These are phyloP conservation scores for Colletotrichum falcatum DNA, from an alignment of 2,329 filamentous ascomycete genomes.

Conservation along the genomic window DNA sequence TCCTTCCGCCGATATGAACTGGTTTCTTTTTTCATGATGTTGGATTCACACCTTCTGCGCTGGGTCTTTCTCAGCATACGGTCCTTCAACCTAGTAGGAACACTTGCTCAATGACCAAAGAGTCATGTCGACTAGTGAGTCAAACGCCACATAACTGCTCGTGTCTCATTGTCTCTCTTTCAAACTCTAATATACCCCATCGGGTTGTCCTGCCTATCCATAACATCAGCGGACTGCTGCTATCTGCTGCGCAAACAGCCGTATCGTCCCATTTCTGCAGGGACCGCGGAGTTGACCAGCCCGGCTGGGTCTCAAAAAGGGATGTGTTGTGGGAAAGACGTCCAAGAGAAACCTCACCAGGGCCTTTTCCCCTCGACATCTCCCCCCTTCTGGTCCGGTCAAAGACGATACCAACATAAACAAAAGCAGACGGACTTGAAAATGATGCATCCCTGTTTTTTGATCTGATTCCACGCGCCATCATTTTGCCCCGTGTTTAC, in stretches of 20 bases:
- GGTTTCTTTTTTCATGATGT: neutral
- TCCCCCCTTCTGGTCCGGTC: neutral
- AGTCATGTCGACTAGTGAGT: neutral
- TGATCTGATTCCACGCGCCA: too few species aligned
- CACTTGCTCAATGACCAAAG: neutral
- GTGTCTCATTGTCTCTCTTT: constrained; percentile 1
- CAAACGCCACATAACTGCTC: neutral
- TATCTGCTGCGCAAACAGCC: neutral
- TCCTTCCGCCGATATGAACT: neutral
- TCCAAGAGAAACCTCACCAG: neutral
- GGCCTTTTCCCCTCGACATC: neutral
- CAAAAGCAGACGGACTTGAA: neutral
- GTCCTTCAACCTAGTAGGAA: neutral
- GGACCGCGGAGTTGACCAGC: neutral
- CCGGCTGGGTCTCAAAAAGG: neutral
- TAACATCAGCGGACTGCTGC: neutral
- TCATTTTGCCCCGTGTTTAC: too few species aligned
- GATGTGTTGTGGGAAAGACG: neutral
- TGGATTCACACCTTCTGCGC: neutral
- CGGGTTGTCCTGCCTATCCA: neutral
- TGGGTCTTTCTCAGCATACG: neutral
- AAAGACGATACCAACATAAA: neutral
- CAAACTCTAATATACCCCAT: constrained; percentile 10
- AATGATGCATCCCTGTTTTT: neutral
- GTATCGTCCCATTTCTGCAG: neutral